Percentiles rank a stretch among this genome's conserved stretches.
Conservation (phyloP, 345 rosid genomes). For the Linum trigynum region DNA sequence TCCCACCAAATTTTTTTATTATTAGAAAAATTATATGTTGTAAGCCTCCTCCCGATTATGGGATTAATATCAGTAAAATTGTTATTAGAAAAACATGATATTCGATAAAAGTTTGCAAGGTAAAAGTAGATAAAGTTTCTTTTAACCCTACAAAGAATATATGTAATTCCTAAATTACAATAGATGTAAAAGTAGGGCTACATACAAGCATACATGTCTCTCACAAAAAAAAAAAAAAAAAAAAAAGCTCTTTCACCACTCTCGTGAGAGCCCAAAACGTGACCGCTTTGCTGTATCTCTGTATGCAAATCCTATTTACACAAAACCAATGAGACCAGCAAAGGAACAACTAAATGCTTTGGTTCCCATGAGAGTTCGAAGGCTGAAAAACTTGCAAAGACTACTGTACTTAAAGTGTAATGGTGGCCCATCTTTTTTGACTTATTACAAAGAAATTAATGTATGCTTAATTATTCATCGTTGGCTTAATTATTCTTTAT, state of each 20-base stretch:
- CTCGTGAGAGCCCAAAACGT: neutral
- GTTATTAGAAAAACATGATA: too few species aligned
- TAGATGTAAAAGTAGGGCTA: too few species aligned
- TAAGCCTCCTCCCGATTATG: too few species aligned
- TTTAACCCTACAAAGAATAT: too few species aligned
- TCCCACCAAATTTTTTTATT: too few species aligned
- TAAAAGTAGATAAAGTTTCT: too few species aligned
- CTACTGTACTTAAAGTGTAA: neutral
- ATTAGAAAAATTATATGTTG: too few species aligned
- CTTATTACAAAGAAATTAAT: neutral
- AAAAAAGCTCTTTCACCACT: constrained; percentile 10
- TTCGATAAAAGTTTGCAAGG: too few species aligned
- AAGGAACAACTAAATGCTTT: neutral
- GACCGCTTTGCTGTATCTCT: constrained; percentile 2
- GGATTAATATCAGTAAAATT: too few species aligned
- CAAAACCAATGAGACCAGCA: neutral
- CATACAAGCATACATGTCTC: constrained; percentile 1
- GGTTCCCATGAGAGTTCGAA: neutral
- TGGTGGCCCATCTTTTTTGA: neutral
- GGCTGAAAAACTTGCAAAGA: constrained; percentile 2
- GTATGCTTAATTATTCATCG: too few species aligned
- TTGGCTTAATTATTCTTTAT: neutral
- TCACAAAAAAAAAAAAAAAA: neutral
- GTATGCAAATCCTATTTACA: neutral
- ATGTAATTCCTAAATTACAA: too few species aligned